Base-by-base conservation (phyloP, 2,329 filamentous ascomycete species). In the Trichoderma afroharzianum region DNA sequence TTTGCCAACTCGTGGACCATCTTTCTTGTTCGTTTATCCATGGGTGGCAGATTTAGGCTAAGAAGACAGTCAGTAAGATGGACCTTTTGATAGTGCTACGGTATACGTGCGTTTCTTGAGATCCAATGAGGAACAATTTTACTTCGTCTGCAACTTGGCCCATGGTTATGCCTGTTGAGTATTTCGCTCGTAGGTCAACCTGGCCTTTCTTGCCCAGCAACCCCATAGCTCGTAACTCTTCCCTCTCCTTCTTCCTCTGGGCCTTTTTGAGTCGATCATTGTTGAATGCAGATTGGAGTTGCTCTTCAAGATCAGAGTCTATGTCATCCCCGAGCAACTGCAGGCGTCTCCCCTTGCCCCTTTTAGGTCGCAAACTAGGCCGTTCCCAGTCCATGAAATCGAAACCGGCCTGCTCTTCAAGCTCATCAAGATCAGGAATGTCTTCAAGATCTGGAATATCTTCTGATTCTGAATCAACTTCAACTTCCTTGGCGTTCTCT, bases 331-430 rank as follows among this genome's bases (percentile, higher is more conserved):
- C 80, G 5, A 84, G 83, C 59, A 86, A 80, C 67, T 86, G 83
- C 59, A 83, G 85, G 73, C 88, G 87, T 15, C 86, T 85, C 57
- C 88, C 89, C 79, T 92, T 93, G 74, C 87, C 84, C 77, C 89
- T 91, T 73, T 86, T 89, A 58, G 81, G 80, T 70, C 85, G 87
- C 6, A 94, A 80, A 68, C 90, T 93, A 1, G 91, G 90, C 30
- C 90, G 86, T 18, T 92, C 88, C 82, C 92, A 93, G 77, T 97
- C 93, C 91, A 96, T 95, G 58, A 97, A 84, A 77, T 97, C 94
- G 74, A 97, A 91, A 9, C 90, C 92, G 72, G 91, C 89, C 73
- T 89, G 88, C 2, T 81, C 82, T 14, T 53, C 39, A 24, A 63
- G 32, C 39, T 55, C 5, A 24, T 24, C 50, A 6, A 18, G 28